Base-by-base conservation (phyloP, 2,329 filamentous ascomycete species). In the Clarireedia sp. region DNA sequence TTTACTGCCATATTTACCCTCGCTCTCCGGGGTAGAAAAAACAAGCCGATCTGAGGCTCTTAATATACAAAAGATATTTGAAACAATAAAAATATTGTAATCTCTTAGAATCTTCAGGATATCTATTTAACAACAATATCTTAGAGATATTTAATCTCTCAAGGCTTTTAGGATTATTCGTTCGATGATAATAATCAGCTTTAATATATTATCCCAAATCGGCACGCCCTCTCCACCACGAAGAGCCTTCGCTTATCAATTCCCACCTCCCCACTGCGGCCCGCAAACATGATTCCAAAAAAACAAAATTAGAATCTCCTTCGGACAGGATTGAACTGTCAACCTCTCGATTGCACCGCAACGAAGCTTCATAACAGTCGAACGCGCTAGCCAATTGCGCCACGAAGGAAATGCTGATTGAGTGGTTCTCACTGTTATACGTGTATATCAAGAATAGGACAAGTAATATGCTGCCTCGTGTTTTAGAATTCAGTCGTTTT, bases 301-400 rank as follows among this genome's bases (percentile, higher is more conserved):
- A 5, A 17, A 3, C 4, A 16, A 36, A 51, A 14, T 2, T 5
- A 51, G 5, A n/a, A 19, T 16, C 49, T 51, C 51, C 51, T 44
- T 54, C 51, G 51, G 3, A 33, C 48, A 33, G 44, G 51, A 1
- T 54, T 8, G 51, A 54, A 54, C 51, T 33, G 48, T 33, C 3
- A 54, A 48, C 51, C 51, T 54, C 51, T 54, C 51, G 51, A 54
- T 54, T 2, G 14, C 7, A n/a, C 16, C 16, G 16, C 36, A 53
- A n/a, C 19, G 2, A 19, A 37, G n/a, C 7, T 17, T 16, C 9
- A 40, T 41, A 54, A 54, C 51, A 54, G 51, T 54, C 51, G 44
- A 54, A 54, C 50, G 41, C 50, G 50, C 50, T 53, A 53, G 50
- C 50, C 50, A 53, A 53, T 53, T 53, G 50, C 50, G 51, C 51